These are phyloP conservation scores for Porogramme epimiltina DNA, from an alignment of 1,284 basidiomycete species.

Conservation along the genomic window DNA sequence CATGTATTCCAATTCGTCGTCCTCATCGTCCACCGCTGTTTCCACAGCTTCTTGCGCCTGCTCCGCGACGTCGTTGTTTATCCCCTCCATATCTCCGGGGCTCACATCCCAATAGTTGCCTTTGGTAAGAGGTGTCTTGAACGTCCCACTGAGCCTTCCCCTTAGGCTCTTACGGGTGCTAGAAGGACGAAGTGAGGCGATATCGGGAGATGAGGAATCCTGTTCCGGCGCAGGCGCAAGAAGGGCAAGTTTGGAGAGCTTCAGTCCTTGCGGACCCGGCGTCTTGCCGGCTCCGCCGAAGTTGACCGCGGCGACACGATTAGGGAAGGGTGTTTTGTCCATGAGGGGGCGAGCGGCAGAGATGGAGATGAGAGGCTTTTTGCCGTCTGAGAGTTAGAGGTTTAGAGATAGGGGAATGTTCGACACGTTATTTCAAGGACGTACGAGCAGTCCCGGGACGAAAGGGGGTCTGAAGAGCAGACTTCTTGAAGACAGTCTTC, in stretches of 20 bases:
- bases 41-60: slow-evolving; percentile 36
- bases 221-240: slow-evolving; percentile 30
- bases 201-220: slow-evolving; percentile 9
- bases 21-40: slow-evolving; percentile 45
- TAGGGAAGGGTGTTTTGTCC: slow-evolving; percentile 58
- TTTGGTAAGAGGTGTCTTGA: slow-evolving; percentile 68
- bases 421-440: not conserved
- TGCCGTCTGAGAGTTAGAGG: slow-evolving; percentile 15
- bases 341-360: slow-evolving; percentile 47
- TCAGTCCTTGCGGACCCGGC: slow-evolving; percentile 31
- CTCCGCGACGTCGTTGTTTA: slow-evolving; percentile 25
- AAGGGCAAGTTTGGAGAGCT: slow-evolving; percentile 35
- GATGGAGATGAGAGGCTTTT: slow-evolving; percentile 23
- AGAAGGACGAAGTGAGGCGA: slow-evolving; percentile 53
- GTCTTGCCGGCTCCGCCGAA: slow-evolving; percentile 18
- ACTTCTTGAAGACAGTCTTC: slow-evolving; percentile 46
- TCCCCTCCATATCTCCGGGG: slow-evolving; percentile 53
- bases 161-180: slow-evolving; percentile 53
- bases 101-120: slow-evolving; percentile 77
- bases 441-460: slow-evolving; percentile 25
- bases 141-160: slow-evolving; percentile 34
- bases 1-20: slow-evolving; percentile 79
- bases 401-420: not conserved
- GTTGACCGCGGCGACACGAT: slow-evolving; percentile 41
- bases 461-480: slow-evolving; percentile 41